Evolutionary conservation across 1,284 basidiomycete genomes (phyloP), one percentile per base, ranked within the genome.

Genomic region (Caloboletus inedulis): DNA sequence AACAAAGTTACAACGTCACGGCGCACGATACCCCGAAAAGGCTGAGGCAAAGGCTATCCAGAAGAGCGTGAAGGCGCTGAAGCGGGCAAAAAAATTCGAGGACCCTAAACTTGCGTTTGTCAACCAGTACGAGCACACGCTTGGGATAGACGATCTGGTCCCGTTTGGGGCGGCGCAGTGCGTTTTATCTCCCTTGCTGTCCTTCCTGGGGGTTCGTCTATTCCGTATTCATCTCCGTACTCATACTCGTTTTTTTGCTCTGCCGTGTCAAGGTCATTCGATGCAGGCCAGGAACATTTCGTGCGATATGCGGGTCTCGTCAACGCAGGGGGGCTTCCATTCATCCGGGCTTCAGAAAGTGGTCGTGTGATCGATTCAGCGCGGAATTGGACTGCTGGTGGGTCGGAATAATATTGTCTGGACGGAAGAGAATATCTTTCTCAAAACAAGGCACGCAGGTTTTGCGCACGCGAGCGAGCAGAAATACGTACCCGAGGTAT

Each of bases 1-100:
- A 18, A 21, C 23, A 40, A 49, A 92, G 89, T 67, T 95, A 8
- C 86, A 93, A 70, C 75, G 92, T 7, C 91, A 94, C 61, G 89
- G 90, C 1, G 87, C 89, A 1, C 78, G 92, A 31, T 92, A 79
- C 59, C 92, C 92, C 0, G 89, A 88, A 0, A 62, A 71, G 1
- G 71, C 71, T 10, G 74, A 82, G 0, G 68, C 72, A 0, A 60
- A 61, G 6, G 61, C 63, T 2, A 85, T 91, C 12, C 47, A 69
- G 27, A 54, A 65, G 0, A 79, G 83, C 0, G 58, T 89, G 4
- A 55, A 62, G 14, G 85, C 83, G 62, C 67, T 89, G 0, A 66
- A 78, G 51, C 62, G 69, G 0, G 82, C 74, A 2, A 57, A 60
- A 10, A 43, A 63, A 23, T 79, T 75, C 65, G 69, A 69, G 0